A percentile compares a stretch with the other conserved stretches of the same genome.
These are phyloP conservation scores for Globisporangium irregulare DNA, from an alignment of 352 stramenopile species.

Conservation along the genomic window DNA sequence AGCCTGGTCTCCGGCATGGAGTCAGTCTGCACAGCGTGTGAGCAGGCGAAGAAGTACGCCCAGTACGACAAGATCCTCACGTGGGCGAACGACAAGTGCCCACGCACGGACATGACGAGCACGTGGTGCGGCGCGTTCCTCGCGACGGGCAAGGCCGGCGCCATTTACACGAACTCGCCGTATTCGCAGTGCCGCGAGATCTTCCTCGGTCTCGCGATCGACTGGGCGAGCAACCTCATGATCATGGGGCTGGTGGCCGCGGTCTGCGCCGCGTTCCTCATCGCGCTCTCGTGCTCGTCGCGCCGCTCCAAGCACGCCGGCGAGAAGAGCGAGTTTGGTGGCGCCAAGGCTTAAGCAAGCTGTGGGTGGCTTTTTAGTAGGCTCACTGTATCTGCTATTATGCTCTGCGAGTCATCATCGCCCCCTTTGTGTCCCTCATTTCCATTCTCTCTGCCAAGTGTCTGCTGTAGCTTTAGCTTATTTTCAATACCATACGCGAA, in stretches of 20 bases:
- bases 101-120: constrained; percentile 43
- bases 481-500: not conserved
- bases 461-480: not conserved
- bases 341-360: constrained; percentile 2
- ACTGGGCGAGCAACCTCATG: constrained; percentile 59
- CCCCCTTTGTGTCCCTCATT: not conserved
- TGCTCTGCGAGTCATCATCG: not conserved
- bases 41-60: constrained; percentile 44
- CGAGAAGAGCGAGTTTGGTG: not conserved
- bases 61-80: constrained; percentile 75
- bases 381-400: not conserved
- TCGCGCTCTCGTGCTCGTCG: constrained; percentile 60
- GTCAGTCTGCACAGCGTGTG: constrained; percentile 50
- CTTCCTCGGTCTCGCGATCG: constrained; percentile 63
- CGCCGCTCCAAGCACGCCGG: constrained; percentile 31
- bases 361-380: not conserved
- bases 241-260: constrained; percentile 51
- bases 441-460: not conserved
- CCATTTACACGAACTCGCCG: constrained; percentile 60
- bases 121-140: constrained; percentile 68
- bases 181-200: constrained; percentile 69
- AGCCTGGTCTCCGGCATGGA: constrained; percentile 32
- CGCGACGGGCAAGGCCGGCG: constrained; percentile 31
- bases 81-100: constrained; percentile 79
- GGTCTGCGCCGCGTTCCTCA: constrained; percentile 44